Evolutionary conservation across 2,329 filamentous ascomycete species (phyloP).

Genomic region (Talaromyces sp.): DNA sequence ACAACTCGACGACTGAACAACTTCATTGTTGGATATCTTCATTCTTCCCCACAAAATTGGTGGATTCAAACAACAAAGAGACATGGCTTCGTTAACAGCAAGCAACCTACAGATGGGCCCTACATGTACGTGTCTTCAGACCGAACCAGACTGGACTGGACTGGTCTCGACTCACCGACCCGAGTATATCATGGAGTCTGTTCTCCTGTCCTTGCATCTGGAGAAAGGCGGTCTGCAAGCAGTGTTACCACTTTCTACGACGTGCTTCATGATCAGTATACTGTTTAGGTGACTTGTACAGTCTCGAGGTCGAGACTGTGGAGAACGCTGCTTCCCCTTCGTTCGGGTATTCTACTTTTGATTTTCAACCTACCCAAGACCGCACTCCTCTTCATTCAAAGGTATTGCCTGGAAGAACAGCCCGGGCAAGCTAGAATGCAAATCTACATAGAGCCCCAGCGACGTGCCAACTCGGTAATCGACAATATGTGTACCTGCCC

Average conservation of each 20-base stretch:
- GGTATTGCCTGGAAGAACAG: background rate
- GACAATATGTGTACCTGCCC: background rate
- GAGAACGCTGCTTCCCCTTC: background rate
- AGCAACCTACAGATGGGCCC: background rate
- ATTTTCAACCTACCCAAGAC: background rate
- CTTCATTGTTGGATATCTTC: slow-evolving; percentile 3
- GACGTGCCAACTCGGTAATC: background rate
- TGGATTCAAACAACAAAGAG: background rate
- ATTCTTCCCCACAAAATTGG: background rate
- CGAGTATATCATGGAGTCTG: background rate
- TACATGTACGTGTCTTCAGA: slow-evolving; percentile 8
- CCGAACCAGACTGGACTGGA: background rate
- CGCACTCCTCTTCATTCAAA: background rate
- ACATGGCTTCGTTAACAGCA: background rate
- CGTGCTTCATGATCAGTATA: slow-evolving; percentile 1
- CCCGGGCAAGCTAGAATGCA: background rate
- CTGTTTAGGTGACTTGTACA: slow-evolving; percentile 6
- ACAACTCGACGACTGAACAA: background rate
- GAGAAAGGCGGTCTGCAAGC: slow-evolving; percentile 15
- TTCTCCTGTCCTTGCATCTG: slow-evolving; percentile 9
- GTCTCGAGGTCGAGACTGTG: slow-evolving; percentile 1
- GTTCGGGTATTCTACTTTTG: background rate
- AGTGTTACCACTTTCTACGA: background rate
- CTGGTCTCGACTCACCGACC: slow-evolving; percentile 8
- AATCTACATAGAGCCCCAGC: background rate